phyloP scores from a whole-genome alignment of 192 early-diverging fungal species.

The Coemansia sp. region DNA sequence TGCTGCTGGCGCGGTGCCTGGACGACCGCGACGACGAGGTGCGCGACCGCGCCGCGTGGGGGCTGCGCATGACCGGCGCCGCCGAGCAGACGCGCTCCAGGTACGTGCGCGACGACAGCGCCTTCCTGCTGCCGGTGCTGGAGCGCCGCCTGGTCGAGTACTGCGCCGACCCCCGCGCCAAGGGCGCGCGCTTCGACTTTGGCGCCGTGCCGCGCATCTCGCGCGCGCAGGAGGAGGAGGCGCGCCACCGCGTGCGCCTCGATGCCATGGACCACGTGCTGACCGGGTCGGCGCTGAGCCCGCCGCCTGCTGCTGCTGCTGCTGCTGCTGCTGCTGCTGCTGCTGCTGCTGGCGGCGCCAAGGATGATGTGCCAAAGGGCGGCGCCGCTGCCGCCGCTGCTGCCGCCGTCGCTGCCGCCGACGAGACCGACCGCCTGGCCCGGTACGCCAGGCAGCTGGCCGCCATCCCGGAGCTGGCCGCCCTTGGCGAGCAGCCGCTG shows the following conservation, averaged over 20 bases:
- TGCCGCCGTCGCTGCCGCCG: background rate
- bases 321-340: too few species aligned
- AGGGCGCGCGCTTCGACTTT: conserved; percentile 73
- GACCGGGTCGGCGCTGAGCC: conserved; percentile 36
- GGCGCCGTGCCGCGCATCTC: conserved; percentile 76
- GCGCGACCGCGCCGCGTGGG: conserved; percentile 91
- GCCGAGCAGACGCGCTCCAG: conserved; percentile 60
- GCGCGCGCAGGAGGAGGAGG: conserved; percentile 80
- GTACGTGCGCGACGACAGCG: conserved; percentile 84
- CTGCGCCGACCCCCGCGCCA: conserved; percentile 63
- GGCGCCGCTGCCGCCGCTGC: background rate
- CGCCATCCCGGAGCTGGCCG: conserved; percentile 77
- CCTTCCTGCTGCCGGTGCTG: conserved; percentile 79
- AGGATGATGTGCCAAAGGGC: background rate
- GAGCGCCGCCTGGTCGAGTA: conserved; percentile 89
- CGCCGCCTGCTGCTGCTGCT: too few species aligned
- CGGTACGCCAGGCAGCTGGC: conserved; percentile 75
- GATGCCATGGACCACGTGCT: conserved; percentile 48
- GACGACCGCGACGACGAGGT: conserved; percentile 99
- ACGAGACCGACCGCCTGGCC: conserved; percentile 55
- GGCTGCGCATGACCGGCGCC: conserved; percentile 75
- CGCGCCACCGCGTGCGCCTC: conserved; percentile 60
- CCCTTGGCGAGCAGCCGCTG: conserved; percentile 68
- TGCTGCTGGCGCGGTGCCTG: conserved; percentile 88
- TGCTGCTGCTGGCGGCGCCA: too few species aligned